phyloP scores from a whole-genome alignment of 495 filamentous ascomycete species.

The Neurospora intermedia region DNA sequence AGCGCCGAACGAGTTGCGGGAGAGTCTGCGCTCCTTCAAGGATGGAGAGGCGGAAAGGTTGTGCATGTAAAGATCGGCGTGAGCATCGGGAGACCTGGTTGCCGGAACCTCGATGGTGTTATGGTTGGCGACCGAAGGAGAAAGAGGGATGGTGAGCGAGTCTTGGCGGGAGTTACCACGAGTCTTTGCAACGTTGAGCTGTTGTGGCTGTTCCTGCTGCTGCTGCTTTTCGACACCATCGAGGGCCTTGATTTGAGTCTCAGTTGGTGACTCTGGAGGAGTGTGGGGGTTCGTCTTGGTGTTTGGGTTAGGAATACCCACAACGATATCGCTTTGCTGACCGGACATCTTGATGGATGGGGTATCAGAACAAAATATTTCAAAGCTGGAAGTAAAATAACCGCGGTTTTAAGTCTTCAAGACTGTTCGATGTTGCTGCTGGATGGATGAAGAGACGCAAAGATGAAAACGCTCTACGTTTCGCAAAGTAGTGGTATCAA shows the following conservation, averaged over 20 bases:
- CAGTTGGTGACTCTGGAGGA: background rate
- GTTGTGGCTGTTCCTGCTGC: background rate
- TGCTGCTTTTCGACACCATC: background rate
- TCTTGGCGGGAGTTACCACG: conserved; percentile 3
- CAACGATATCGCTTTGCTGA: background rate
- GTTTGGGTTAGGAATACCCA: background rate
- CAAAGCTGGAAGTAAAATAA: background rate
- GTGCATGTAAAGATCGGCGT: conserved; percentile 65
- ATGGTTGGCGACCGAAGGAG: conserved; percentile 8
- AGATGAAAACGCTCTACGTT: background rate
- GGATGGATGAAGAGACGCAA: background rate
- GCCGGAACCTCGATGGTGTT: conserved; percentile 63
- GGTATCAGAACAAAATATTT: background rate
- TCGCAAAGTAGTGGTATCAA: background rate
- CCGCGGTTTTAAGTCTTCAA: background rate
- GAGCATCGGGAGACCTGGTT: conserved; percentile 55
- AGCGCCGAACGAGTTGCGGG: conserved; percentile 71
- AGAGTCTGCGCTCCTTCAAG: conserved; percentile 53
- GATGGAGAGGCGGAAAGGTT: conserved; percentile 57
- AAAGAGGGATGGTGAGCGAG: conserved; percentile 13
- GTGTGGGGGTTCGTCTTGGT: background rate
- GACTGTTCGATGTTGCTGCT: background rate
- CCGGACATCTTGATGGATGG: background rate
- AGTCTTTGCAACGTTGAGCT: background rate
- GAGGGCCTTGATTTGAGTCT: conserved; percentile 1